Conservation (phyloP, 331 rosid species). For the Dryas integrifolia region DNA sequence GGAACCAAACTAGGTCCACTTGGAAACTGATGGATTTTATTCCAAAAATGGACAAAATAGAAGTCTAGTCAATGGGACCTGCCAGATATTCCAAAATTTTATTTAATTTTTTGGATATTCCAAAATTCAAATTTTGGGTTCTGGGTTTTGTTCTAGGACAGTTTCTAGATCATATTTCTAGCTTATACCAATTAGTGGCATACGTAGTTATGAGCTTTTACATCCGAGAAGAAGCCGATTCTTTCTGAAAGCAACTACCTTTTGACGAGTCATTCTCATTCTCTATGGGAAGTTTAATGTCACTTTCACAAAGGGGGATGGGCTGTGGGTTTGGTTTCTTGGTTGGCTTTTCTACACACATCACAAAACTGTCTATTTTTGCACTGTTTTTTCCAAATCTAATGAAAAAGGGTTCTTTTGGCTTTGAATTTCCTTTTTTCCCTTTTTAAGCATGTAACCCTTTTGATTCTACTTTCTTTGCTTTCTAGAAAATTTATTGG, state of each 20-base stretch:
- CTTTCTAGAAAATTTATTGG: constrained; percentile 36
- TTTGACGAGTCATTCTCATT: constrained; percentile 49
- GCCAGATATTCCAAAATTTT: not conserved
- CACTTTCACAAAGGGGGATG: constrained; percentile 38
- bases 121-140: not conserved
- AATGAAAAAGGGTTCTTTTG: constrained; percentile 52
- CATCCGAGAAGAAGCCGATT: constrained; percentile 34
- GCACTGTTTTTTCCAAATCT: constrained; percentile 39
- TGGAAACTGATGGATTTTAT: constrained; percentile 4
- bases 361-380: constrained; percentile 45
- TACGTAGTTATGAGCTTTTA: too few species aligned
- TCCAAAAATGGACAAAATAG: constrained; percentile 1
- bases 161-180: too few species aligned
- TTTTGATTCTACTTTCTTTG: constrained; percentile 40
- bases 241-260: constrained; percentile 38
- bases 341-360: constrained; percentile 19
- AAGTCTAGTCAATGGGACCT: constrained; percentile 9
- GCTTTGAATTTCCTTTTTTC: constrained; percentile 46
- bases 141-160: not conserved
- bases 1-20: not conserved
- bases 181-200: too few species aligned
- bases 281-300: constrained; percentile 27
- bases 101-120: not conserved
- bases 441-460: constrained; percentile 76
- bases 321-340: constrained; percentile 16